Base-by-base conservation (phyloP, 768 basidiomycete genomes). In the Xerocomellus intermedius region DNA sequence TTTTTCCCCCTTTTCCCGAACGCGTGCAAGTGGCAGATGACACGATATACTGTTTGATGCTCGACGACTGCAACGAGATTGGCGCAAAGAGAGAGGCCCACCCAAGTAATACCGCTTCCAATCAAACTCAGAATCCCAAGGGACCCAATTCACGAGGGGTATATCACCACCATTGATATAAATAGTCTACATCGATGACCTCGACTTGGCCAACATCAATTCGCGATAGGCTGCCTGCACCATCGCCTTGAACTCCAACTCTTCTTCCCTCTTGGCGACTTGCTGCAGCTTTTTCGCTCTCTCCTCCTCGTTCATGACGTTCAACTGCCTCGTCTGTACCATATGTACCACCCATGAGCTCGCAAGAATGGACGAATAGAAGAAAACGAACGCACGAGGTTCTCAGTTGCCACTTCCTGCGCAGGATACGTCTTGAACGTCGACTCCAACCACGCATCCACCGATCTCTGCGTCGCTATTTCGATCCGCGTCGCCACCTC, bases 341-440 rank as follows among this genome's bases (percentile, higher is more conserved):
- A 24, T 13, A 17, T 2, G n/a, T n/a, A n/a, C n/a, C n/a, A n/a
- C 8, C 9, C 32, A 14, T 50, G 7, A 32, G 35, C 24, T 8
- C 8, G 3, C 7, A 10, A 36, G n/a, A 28, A 9, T 1, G 24
- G 16, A 32, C 13, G 22, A 2, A 28, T 2, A 1, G 7, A 26
- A 24, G 2, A 10, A 19, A 21, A 9, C 4, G 2, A 17, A 48
- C 56, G 10, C 8, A 58, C 57, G 24, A 48, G 30, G 24, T 59
- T 59, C 14, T 54, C 57, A 0, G 22, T 24, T 14, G 52, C 57
- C 17, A 60, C 48, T 21, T 50, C 32, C 2, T n/a, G 21, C 7
- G 12, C 26, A 13, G 57, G 57, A 41, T 59, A 60, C 2, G 14
- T 14, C 36, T 48, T 24, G 37, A 59, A 60, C 21, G 57, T 47